phyloP scores from a whole-genome alignment of 2,329 filamentous ascomycete species.

The Colletotrichum acutatum region DNA sequence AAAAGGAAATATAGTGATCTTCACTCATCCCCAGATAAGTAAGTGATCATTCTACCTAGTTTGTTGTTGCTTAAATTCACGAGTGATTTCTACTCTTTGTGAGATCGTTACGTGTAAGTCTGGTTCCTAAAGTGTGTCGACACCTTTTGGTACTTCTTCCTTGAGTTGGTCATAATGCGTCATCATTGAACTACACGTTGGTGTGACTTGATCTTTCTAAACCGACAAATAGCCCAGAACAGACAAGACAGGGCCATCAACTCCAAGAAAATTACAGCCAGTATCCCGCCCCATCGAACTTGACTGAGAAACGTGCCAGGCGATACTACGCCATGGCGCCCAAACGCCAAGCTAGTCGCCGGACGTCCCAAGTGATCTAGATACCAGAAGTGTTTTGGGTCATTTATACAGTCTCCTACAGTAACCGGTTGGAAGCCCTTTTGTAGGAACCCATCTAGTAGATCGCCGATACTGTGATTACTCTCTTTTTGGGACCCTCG shows the following conservation, averaged over 20 bases:
- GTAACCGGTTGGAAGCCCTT: slow-evolving; percentile 5
- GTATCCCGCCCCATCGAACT: not conserved
- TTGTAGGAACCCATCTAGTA: not conserved
- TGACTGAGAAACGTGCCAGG: not conserved
- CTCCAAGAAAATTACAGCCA: not conserved
- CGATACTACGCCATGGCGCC: not conserved
- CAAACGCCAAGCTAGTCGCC: not conserved
- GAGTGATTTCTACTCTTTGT: no score
- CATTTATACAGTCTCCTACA: slow-evolving; percentile 7
- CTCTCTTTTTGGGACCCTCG: not conserved
- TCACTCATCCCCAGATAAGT: no score
- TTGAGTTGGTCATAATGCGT: not conserved
- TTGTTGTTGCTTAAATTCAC: no score
- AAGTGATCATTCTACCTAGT: no score
- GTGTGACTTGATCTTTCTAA: not conserved
- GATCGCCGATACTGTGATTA: not conserved
- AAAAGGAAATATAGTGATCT: no score
- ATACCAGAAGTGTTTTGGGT: slow-evolving; percentile 2
- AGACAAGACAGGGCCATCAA: not conserved
- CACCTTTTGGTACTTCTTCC: not conserved
- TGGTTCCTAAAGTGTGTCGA: not conserved
- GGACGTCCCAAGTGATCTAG: not conserved
- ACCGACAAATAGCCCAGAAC: not conserved
- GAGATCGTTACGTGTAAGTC: not conserved
- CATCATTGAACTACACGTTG: not conserved